These are phyloP conservation scores for Irpex lacteus DNA, from an alignment of 1,284 basidiomycete species.

Conservation along the genomic window DNA sequence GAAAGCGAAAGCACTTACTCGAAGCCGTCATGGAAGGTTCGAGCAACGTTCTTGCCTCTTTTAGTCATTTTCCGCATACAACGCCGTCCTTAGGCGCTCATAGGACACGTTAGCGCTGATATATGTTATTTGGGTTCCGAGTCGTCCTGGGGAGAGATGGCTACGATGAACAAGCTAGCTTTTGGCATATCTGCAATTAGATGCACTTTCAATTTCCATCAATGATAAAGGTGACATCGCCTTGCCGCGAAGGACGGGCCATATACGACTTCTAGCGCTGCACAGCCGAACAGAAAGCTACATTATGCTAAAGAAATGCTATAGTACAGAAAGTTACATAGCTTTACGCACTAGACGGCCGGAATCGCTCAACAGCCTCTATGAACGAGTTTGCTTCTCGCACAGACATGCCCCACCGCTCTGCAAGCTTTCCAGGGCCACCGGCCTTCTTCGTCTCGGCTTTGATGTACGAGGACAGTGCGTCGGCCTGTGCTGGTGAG, in stretches of 20 bases:
- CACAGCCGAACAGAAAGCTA: background rate
- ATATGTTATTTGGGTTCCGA: too few species aligned
- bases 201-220: too few species aligned
- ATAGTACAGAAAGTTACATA: background rate
- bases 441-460: conserved; percentile 20
- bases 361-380: conserved; percentile 14
- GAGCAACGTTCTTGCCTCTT: background rate
- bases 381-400: conserved; percentile 22
- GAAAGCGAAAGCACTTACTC: background rate
- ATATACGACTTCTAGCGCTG: background rate
- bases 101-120: too few species aligned
- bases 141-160: too few species aligned
- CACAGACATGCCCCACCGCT: conserved; percentile 22
- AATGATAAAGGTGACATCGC: too few species aligned
- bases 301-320: background rate
- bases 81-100: too few species aligned
- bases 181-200: too few species aligned
- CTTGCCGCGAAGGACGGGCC: too few species aligned
- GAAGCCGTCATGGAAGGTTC: background rate
- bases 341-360: background rate
- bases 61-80: background rate
- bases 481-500: conserved; percentile 39
- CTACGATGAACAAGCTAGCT: too few species aligned
- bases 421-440: conserved; percentile 20
- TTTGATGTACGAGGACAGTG: conserved; percentile 35